Evolutionary conservation across 2,329 filamentous ascomycete genomes (phyloP).

Genomic region (Cladosporium sp.): DNA sequence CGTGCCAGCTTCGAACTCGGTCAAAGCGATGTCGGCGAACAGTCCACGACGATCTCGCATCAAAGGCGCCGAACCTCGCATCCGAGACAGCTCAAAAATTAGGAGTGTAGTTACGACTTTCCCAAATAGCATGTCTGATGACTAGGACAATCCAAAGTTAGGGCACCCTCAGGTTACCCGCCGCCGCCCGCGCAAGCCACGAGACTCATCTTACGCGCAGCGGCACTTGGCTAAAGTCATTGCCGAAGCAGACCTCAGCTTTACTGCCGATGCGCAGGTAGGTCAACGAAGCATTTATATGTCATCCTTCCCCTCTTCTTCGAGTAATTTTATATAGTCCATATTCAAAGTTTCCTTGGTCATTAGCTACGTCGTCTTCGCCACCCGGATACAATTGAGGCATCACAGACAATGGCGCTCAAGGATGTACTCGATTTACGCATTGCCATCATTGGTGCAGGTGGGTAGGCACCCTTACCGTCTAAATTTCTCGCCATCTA

Average conservation of each 20-base stretch:
- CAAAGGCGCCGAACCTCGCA: no score
- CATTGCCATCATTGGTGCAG: conserved; percentile 31
- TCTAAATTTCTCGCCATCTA: not conserved
- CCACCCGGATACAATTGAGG: no score
- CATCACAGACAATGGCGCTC: conserved; percentile 21
- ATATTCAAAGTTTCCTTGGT: not conserved
- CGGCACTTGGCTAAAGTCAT: conserved; percentile 9
- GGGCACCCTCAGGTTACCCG: no score
- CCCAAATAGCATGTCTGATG: not conserved
- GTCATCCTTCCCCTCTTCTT: not conserved
- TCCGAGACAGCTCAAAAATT: no score
- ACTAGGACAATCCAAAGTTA: no score
- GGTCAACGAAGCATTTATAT: not conserved
- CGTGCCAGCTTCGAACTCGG: no score
- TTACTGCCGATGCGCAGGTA: conserved; percentile 3
- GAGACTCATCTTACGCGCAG: not conserved
- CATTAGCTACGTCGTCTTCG: not conserved
- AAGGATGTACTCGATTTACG: conserved; percentile 29
- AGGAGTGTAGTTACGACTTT: not conserved
- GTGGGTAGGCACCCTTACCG: conserved; percentile 13
- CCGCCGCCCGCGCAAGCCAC: not conserved
- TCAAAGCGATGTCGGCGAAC: no score
- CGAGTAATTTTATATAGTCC: no score
- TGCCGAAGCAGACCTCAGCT: conserved; percentile 10
- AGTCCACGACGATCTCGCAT: no score